A percentile compares a stretch with the other conserved stretches of the same genome.
These are phyloP conservation scores for Stylosanthes scabra DNA, from an alignment of 331 rosid genomes.

Conservation along the genomic window DNA sequence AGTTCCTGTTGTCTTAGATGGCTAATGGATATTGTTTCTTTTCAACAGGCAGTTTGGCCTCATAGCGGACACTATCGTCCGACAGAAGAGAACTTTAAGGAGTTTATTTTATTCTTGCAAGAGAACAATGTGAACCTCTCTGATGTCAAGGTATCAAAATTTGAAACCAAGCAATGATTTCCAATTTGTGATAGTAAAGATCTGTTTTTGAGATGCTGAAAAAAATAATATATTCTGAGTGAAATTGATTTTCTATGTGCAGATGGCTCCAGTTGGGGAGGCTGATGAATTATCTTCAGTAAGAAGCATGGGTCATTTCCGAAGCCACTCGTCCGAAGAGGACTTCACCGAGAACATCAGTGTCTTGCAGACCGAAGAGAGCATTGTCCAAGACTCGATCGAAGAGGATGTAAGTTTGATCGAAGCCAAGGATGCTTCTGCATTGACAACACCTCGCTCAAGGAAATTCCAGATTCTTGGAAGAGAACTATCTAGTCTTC, in stretches of 20 bases:
- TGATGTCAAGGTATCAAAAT: slow-evolving; percentile 74
- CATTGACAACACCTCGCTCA: slow-evolving; percentile 40
- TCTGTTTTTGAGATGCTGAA: slow-evolving; percentile 23
- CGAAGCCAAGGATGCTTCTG: slow-evolving; percentile 37
- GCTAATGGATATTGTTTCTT: slow-evolving; percentile 28
- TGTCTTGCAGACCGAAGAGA: slow-evolving; percentile 54
- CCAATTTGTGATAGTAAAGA: slow-evolving; percentile 28
- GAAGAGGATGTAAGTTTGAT: slow-evolving; percentile 41
- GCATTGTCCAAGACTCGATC: slow-evolving; percentile 35
- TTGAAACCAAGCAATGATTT: slow-evolving; percentile 15
- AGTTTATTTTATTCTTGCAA: slow-evolving; percentile 78
- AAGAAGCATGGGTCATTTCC: slow-evolving; percentile 61
- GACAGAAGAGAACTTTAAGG: slow-evolving; percentile 84
- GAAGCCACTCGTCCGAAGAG: slow-evolving; percentile 88
- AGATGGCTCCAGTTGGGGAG: slow-evolving; percentile 79
- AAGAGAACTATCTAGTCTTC: slow-evolving; percentile 55
- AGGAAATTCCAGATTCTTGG: slow-evolving; percentile 40
- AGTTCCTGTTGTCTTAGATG: neutral
- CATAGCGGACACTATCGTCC: slow-evolving; percentile 99
- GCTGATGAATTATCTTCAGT: slow-evolving; percentile 51
- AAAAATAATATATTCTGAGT: slow-evolving; percentile 37
- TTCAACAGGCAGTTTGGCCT: slow-evolving; percentile 96
- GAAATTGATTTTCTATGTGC: slow-evolving; percentile 45
- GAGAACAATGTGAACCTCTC: slow-evolving; percentile 83
- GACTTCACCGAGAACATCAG: slow-evolving; percentile 56